These are phyloP conservation scores for Magnusiomyces fungicola DNA, from an alignment of 1,139 yeast genomes.

Conservation along the genomic window DNA sequence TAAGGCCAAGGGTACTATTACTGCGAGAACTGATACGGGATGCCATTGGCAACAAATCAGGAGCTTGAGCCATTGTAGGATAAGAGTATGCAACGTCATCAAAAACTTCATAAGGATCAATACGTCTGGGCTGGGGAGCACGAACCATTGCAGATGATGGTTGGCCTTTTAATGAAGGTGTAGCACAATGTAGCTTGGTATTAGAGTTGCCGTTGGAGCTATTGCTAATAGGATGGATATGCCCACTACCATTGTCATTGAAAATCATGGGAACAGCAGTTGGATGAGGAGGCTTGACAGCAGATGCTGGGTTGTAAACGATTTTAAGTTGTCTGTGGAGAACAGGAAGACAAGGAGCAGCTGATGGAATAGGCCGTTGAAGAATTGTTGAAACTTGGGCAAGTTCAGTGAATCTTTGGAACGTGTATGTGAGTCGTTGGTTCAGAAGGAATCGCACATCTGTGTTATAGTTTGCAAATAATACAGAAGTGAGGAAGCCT, in stretches of 20 bases:
- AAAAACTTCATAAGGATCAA: conserved; percentile 60
- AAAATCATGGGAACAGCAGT: background rate
- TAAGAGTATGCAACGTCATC: conserved; percentile 68
- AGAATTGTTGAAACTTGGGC: conserved; percentile 15
- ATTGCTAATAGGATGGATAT: background rate
- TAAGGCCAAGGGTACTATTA: too few relatives aligned
- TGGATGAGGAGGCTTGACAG: conserved; percentile 2
- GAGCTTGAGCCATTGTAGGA: conserved; percentile 21
- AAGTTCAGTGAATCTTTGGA: conserved; percentile 21
- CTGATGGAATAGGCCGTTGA: conserved; percentile 20
- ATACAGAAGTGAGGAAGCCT: conserved; percentile 25
- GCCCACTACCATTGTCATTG: background rate
- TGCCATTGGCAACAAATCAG: conserved; percentile 6
- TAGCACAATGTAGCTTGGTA: background rate
- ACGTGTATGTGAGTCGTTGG: conserved; percentile 23
- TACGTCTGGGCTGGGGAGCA: conserved; percentile 20
- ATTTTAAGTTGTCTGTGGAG: conserved; percentile 44
- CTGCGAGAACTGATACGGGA: background rate
- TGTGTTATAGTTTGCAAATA: conserved; percentile 26
- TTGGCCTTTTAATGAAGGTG: background rate
- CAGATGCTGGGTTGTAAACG: conserved; percentile 32
- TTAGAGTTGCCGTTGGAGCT: background rate
- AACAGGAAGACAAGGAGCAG: conserved; percentile 44
- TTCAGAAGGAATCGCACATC: conserved; percentile 26
- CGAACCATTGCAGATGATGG: background rate